A percentile compares a stretch with the other conserved stretches of the same genome.
phyloP scores from a whole-genome alignment of 306 rosid genomes.

The Cicer judaicum region DNA sequence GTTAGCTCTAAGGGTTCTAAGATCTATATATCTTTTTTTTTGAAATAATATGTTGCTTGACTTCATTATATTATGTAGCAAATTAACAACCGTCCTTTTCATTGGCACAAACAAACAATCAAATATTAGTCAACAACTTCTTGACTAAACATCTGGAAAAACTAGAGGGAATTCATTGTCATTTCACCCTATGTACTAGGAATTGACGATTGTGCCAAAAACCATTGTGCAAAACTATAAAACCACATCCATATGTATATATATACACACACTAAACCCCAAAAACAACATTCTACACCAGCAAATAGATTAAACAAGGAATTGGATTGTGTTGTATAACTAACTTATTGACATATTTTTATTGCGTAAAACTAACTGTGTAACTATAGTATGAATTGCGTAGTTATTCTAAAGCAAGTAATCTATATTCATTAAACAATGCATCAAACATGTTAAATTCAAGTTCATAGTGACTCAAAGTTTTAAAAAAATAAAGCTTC shows the following conservation, averaged over 20 bases:
- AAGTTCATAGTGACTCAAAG: no score
- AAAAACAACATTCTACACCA: conserved; percentile 25
- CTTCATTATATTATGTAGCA: not conserved
- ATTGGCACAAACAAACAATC: not conserved
- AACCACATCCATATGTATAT: not conserved
- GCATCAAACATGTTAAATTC: no score
- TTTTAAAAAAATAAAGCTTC: no score
- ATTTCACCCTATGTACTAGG: not conserved
- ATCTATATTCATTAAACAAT: no score
- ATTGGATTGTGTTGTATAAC: no score
- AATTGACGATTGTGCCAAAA: conserved; percentile 30
- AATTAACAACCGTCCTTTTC: not conserved
- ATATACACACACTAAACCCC: not conserved
- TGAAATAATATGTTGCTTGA: not conserved
- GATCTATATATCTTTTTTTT: no score
- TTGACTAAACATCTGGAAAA: conserved; percentile 13
- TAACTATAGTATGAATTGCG: no score
- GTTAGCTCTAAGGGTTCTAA: not conserved
- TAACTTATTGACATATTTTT: no score
- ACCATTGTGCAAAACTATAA: conserved; percentile 5
- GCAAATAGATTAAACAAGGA: not conserved
- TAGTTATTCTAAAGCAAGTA: no score
- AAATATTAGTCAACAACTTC: not conserved
- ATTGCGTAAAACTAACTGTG: no score
- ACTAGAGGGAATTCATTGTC: not conserved